Percentiles rank a stretch among this genome's conserved stretches.
These are phyloP conservation scores for Saccharomycopsis sp. DNA, from an alignment of 805 yeast genomes.

Conservation along the genomic window DNA sequence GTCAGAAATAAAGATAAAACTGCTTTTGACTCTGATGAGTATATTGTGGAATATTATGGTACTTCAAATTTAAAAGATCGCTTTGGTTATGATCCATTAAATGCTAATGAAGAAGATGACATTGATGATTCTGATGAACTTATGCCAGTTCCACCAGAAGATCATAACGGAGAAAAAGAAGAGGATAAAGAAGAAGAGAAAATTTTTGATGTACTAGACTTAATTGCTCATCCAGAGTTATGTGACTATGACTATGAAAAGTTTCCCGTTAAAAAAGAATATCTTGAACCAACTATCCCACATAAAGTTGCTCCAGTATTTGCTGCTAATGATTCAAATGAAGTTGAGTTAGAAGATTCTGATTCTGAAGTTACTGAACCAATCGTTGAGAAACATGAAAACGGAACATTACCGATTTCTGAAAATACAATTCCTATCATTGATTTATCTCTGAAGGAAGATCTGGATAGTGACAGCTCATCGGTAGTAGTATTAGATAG, in stretches of 20 bases:
- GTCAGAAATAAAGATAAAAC: not conserved
- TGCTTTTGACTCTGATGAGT: not conserved
- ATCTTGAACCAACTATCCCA: not conserved
- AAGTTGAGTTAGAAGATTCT: no score
- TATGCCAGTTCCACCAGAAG: no score
- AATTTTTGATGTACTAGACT: not conserved
- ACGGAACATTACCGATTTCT: no score
- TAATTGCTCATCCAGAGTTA: not conserved
- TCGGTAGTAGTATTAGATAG: no score
- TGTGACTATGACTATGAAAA: not conserved
- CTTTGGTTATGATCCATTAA: conserved; percentile 5
- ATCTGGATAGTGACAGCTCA: no score
- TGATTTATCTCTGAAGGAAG: no score
- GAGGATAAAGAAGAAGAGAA: not conserved
- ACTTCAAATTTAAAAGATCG: not conserved
- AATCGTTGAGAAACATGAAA: not conserved
- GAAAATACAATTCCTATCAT: no score
- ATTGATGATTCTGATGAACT: not conserved
- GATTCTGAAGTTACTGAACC: not conserved
- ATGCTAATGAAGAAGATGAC: not conserved
- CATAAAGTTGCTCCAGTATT: no score
- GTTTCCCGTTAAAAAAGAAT: not conserved
- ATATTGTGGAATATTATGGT: not conserved
- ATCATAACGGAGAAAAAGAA: not conserved
- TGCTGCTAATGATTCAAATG: no score